A percentile compares a stretch with the other conserved stretches of the same genome.
Conservation (phyloP, 2,329 filamentous ascomycete genomes). For the Purpureocillium lavendulum region DNA sequence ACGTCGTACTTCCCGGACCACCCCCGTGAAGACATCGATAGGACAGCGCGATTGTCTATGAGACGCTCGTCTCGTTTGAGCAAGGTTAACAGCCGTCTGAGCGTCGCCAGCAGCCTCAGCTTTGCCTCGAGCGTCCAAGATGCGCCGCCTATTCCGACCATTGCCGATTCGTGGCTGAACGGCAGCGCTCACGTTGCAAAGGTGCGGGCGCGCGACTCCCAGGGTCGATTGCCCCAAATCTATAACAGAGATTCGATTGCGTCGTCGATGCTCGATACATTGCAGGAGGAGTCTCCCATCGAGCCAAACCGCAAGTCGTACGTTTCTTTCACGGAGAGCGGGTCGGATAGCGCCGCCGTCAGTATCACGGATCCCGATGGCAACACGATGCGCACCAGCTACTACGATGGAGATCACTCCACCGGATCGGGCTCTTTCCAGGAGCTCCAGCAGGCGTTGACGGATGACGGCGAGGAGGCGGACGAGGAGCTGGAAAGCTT, state of each 20-base stretch:
- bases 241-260: conserved; percentile 78
- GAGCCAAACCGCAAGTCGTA: conserved; percentile 93
- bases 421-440: conserved; percentile 68
- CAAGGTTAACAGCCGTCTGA: conserved; percentile 85
- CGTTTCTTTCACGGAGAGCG: conserved; percentile 75
- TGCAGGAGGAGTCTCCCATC: conserved; percentile 81
- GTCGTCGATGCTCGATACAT: conserved; percentile 78
- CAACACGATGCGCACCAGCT: conserved; percentile 63
- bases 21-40: conserved; percentile 87
- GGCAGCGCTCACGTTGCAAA: conserved; percentile 31
- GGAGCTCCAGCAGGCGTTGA: conserved; percentile 76
- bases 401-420: conserved; percentile 73
- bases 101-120: conserved; percentile 88
- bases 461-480: conserved; percentile 83
- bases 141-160: conserved; percentile 89
- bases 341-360: conserved; percentile 60
- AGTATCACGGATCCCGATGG: conserved; percentile 72
- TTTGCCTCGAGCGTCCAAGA: conserved; percentile 88
- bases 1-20: conserved; percentile 97
- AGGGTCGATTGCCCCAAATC: conserved; percentile 30
- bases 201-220: conserved; percentile 35
- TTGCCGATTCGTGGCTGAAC: conserved; percentile 86
- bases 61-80: conserved; percentile 84
- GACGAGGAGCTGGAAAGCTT: conserved; percentile 88
- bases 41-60: conserved; percentile 87